These are phyloP conservation scores for Rhynchosporium graminicola DNA, from an alignment of 2,329 filamentous ascomycete species.

Conservation along the genomic window DNA sequence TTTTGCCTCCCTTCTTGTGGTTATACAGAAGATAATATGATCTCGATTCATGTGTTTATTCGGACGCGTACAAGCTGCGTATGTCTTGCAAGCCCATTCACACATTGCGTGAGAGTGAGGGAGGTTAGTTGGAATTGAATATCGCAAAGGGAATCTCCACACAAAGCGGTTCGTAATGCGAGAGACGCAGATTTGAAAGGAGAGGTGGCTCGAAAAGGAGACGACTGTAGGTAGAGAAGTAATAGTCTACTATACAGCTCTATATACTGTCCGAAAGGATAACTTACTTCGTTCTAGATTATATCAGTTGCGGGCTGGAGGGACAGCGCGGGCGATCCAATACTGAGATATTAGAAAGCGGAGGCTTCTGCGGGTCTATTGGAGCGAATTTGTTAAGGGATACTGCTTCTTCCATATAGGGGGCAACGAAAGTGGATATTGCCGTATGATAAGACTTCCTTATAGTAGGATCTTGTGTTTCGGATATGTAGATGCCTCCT, in stretches of 20 bases:
- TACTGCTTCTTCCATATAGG: neutral
- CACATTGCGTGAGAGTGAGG: slow-evolving; percentile 27
- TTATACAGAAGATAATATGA: slow-evolving; percentile 23
- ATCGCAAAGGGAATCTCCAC: no score
- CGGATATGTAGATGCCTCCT: slow-evolving; percentile 1
- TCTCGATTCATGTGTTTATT: slow-evolving; percentile 25
- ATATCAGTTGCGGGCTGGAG: neutral
- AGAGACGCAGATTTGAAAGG: no score
- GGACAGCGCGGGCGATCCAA: neutral
- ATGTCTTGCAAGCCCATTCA: slow-evolving; percentile 28
- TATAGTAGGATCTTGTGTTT: neutral
- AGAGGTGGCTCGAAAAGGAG: no score
- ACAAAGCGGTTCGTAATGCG: no score
- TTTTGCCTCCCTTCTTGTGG: slow-evolving; percentile 21
- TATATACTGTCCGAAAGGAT: no score
- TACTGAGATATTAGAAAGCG: neutral
- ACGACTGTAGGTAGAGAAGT: no score
- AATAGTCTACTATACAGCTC: no score
- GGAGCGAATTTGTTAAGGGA: neutral
- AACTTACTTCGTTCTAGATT: no score
- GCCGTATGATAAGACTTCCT: neutral
- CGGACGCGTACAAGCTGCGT: slow-evolving; percentile 24
- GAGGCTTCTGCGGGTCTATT: neutral
- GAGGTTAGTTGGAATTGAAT: slow-evolving; percentile 6
- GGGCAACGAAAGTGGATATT: neutral